Conservation (phyloP, 257 asterid species). For the Solanum okadae region DNA sequence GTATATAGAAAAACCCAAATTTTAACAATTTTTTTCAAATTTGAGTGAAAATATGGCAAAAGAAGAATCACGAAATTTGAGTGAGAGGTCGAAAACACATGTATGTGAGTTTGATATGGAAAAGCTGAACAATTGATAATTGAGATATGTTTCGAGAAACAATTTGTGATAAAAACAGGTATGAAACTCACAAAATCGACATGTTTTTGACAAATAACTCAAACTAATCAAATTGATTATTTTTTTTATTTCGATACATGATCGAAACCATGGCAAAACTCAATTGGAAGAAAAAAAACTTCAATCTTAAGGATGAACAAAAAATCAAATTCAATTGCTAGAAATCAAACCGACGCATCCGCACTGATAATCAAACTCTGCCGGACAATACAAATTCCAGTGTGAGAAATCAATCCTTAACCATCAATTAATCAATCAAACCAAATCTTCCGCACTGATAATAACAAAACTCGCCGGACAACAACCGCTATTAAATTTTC, state of each 20-base stretch:
- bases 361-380: neutral
- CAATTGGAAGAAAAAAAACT: neutral
- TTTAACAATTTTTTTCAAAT: neutral
- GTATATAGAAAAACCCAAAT: neutral
- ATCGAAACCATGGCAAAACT: neutral
- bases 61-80: neutral
- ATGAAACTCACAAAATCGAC: neutral
- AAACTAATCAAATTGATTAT: neutral
- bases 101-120: fast-evolving
- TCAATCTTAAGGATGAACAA: neutral
- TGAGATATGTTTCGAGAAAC: too few species aligned
- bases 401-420: neutral
- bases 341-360: neutral
- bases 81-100: neutral
- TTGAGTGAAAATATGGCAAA: neutral
- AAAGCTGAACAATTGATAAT: too few species aligned
- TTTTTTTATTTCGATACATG: neutral
- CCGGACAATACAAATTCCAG: neutral
- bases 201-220: too few species aligned
- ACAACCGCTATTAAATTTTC: neutral
- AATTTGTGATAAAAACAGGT: too few species aligned
- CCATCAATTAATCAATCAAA: neutral
- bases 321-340: neutral
- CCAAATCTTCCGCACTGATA: neutral
- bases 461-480: neutral